Conservation (phyloP, 768 basidiomycete genomes). For the Lentinus tigrinus region DNA sequence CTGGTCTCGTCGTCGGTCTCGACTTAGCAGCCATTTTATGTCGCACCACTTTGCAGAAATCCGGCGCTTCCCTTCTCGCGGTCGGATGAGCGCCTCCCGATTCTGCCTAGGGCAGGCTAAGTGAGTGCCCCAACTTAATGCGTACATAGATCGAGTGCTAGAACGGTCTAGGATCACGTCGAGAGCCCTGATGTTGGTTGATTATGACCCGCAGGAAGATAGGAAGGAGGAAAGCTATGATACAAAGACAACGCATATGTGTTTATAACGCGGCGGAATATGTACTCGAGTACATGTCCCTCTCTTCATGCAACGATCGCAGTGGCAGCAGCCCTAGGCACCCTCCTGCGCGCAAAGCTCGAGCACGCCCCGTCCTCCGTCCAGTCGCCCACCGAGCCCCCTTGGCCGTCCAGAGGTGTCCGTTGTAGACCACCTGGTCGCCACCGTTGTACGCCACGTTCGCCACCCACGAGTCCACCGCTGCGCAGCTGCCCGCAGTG, state of each 20-base stretch:
- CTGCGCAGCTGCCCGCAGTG: slow-evolving; percentile 25
- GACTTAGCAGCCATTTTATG: slow-evolving; percentile 8
- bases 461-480: slow-evolving; percentile 26
- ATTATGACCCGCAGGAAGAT: too few species aligned
- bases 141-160: too few species aligned
- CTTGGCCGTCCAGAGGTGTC: slow-evolving; percentile 30
- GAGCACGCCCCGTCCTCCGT: slow-evolving; percentile 25
- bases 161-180: too few species aligned
- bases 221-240: too few species aligned
- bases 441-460: slow-evolving; percentile 31
- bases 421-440: slow-evolving; percentile 25
- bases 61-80: neutral
- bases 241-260: too few species aligned
- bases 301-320: neutral
- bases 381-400: slow-evolving; percentile 29
- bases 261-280: too few species aligned
- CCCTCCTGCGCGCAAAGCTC: neutral
- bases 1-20: slow-evolving; percentile 15
- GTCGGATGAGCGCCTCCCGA: too few species aligned
- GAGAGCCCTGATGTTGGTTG: too few species aligned
- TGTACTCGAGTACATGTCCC: too few species aligned
- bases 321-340: neutral
- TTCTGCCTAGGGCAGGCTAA: too few species aligned
- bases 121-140: too few species aligned
- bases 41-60: slow-evolving; percentile 7